Conservation (phyloP, 1,284 basidiomycete genomes). For the Phellopilus nigrolimitatus region DNA sequence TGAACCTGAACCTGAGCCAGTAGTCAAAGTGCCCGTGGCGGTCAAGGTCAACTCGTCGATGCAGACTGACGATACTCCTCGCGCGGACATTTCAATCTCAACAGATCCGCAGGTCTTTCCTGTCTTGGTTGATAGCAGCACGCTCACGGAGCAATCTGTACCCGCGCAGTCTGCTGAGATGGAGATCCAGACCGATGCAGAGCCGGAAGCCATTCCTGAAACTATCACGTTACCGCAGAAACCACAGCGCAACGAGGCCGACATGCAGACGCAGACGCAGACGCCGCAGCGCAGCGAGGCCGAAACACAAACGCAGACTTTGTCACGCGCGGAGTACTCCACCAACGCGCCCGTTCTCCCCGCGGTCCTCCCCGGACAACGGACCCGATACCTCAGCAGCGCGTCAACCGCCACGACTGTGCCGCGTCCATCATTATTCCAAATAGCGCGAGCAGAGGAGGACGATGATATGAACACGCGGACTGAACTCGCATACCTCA, state of each 20-base stretch:
- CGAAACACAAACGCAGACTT: constrained; percentile 22
- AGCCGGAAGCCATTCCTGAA: constrained; percentile 23
- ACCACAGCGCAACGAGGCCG: constrained; percentile 27
- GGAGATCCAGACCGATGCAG: constrained; percentile 23
- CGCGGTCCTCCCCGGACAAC: constrained; percentile 33
- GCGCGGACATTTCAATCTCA: not conserved
- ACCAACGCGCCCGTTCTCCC: constrained; percentile 40
- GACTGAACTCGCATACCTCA: constrained; percentile 49
- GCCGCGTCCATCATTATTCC: constrained; percentile 24
- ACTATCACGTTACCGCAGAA: constrained; percentile 34
- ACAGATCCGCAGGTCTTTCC: constrained; percentile 13
- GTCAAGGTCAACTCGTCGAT: constrained; percentile 8
- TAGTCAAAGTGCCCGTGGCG: constrained; percentile 20
- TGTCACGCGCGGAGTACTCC: constrained; percentile 8
- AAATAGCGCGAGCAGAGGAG: constrained; percentile 35
- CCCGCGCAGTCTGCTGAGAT: constrained; percentile 24
- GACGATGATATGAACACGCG: constrained; percentile 32
- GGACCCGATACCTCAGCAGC: constrained; percentile 37
- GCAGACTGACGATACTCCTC: constrained; percentile 7
- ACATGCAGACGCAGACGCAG: too few relatives aligned
- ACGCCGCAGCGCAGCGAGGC: constrained; percentile 19
- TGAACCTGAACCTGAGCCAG: constrained; percentile 20
- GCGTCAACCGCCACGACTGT: constrained; percentile 44
- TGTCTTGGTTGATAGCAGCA: constrained; percentile 24
- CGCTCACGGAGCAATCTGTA: constrained; percentile 26